A percentile compares a stretch with the other conserved stretches of the same genome.
These are phyloP conservation scores for Leptographium lundbergii DNA, from an alignment of 2,329 filamentous ascomycete genomes.

Conservation along the genomic window DNA sequence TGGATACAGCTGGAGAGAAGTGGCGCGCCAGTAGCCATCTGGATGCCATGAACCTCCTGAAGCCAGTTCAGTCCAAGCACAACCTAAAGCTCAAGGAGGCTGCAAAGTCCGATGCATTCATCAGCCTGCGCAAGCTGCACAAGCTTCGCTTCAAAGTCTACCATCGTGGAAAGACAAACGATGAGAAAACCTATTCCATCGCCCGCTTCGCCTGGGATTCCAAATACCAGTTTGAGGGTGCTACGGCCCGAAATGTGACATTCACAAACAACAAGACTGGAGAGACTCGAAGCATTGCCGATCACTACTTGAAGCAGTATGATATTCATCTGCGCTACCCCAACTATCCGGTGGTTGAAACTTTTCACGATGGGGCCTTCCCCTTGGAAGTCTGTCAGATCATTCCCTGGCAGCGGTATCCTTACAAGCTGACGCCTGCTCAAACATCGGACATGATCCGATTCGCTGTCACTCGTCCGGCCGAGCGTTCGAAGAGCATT, in stretches of 20 bases:
- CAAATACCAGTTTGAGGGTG: constrained; percentile 31
- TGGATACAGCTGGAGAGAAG: constrained; percentile 15
- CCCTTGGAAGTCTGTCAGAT: constrained; percentile 49
- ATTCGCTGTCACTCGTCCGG: constrained; percentile 71
- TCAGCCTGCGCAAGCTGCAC: constrained; percentile 37
- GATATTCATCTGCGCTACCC: constrained; percentile 32
- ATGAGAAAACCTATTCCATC: constrained; percentile 38
- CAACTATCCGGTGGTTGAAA: constrained; percentile 44
- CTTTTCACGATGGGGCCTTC: constrained; percentile 39
- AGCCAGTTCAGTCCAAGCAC: constrained; percentile 19
- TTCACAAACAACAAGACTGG: constrained; percentile 41
- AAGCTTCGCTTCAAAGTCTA: constrained; percentile 44
- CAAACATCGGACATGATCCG: constrained; percentile 85
- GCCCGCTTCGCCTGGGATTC: constrained; percentile 35
- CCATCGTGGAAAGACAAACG: constrained; percentile 35
- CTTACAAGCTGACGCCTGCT: constrained; percentile 44
- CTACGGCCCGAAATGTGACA: constrained; percentile 35
- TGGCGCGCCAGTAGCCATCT: constrained; percentile 12
- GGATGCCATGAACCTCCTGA: constrained; percentile 19
- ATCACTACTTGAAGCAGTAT: constrained; percentile 47
- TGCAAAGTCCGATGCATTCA: constrained; percentile 38
- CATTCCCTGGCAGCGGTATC: constrained; percentile 44
- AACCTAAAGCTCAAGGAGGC: constrained; percentile 12
- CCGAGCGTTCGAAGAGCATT: constrained; percentile 55
- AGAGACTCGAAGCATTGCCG: constrained; percentile 30